These are phyloP conservation scores for Fusarium humuli DNA, from an alignment of 2,329 filamentous ascomycete genomes.

Conservation along the genomic window DNA sequence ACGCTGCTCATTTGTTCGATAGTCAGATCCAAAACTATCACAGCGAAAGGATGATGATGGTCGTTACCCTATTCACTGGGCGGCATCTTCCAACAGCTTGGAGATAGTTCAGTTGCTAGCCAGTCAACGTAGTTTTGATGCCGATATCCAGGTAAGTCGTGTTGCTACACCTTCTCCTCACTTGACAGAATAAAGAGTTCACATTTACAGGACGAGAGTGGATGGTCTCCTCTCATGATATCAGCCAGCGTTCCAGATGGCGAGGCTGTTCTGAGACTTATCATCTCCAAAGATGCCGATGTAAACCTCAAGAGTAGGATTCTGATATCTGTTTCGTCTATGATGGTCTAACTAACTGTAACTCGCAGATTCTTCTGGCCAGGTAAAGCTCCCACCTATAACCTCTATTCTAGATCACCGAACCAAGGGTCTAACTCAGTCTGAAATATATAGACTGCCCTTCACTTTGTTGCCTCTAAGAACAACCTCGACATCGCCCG, in stretches of 20 bases:
- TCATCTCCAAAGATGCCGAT: constrained; percentile 77
- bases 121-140: constrained; percentile 79
- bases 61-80: constrained; percentile 94
- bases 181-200: not conserved
- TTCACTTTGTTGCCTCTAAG: constrained; percentile 94
- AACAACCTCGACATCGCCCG: constrained; percentile 84
- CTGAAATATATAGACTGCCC: constrained; percentile 71
- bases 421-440: not conserved
- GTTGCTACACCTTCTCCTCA: not conserved
- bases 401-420: not conserved
- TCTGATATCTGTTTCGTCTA: not conserved
- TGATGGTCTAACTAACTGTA: not conserved
- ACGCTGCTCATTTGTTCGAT: not conserved
- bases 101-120: constrained; percentile 80
- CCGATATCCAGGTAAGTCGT: constrained; percentile 76
- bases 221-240: constrained; percentile 90
- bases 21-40: constrained; percentile 85
- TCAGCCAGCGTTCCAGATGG: constrained; percentile 78
- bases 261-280: constrained; percentile 74
- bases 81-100: constrained; percentile 82
- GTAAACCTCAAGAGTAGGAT: constrained; percentile 76
- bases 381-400: constrained; percentile 56
- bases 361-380: constrained; percentile 71
- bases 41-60: constrained; percentile 83
- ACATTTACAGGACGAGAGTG: constrained; percentile 72